These are phyloP conservation scores for Acorus calamus DNA, from an alignment of 106 monocot genomes.

Conservation along the genomic window DNA sequence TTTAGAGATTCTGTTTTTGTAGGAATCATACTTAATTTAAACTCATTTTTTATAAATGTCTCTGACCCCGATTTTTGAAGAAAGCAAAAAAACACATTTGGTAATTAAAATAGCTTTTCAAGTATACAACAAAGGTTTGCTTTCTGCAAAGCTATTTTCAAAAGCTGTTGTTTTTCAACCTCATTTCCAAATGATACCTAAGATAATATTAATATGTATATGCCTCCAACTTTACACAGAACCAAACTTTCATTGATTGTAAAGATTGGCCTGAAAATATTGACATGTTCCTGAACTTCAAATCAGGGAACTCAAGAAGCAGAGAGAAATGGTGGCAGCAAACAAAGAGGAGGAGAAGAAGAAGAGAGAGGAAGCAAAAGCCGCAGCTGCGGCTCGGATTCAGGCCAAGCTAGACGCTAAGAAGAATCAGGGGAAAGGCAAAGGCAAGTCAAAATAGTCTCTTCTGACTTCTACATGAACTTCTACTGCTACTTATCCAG, in stretches of 20 bases:
- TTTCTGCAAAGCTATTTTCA: neutral
- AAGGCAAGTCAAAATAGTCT: constrained; percentile 68
- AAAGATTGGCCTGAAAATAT: neutral
- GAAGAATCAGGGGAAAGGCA: constrained; percentile 84
- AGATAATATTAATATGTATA: too few species aligned
- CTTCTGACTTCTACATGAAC: neutral
- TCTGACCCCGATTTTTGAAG: too few species aligned
- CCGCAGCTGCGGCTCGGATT: constrained; percentile 86
- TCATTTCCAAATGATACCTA: too few species aligned
- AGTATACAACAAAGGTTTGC: neutral
- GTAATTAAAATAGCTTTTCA: too few species aligned
- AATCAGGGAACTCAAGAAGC: constrained; percentile 81
- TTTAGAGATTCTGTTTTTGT: too few species aligned
- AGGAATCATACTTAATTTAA: too few species aligned
- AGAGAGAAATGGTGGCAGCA: constrained; percentile 71
- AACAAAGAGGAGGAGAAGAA: constrained; percentile 84
- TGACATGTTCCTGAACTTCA: neutral
- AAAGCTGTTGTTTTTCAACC: neutral
- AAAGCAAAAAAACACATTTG: too few species aligned
- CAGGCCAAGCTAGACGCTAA: constrained; percentile 96
- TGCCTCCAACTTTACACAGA: too few species aligned
- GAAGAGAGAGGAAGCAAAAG: constrained; percentile 97
- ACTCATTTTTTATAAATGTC: too few species aligned
- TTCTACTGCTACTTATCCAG: too few species aligned
- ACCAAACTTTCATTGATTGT: neutral